phyloP scores from a whole-genome alignment of 495 filamentous ascomycete genomes.

The Trichoderma orchidacearum region DNA sequence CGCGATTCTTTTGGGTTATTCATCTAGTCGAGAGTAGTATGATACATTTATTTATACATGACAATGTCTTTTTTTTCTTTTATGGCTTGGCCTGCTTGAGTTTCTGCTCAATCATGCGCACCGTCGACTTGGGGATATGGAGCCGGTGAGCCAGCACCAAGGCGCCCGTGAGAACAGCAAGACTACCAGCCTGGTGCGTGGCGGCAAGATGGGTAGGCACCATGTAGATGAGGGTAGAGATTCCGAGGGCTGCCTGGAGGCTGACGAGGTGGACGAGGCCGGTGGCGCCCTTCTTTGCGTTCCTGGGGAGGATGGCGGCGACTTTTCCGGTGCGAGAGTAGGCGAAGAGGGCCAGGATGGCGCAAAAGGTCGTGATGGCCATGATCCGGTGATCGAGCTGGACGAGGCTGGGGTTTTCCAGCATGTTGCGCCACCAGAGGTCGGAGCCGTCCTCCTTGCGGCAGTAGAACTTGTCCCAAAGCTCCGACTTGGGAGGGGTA shows the following conservation, averaged over 20 bases:
- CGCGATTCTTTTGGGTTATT: not conserved
- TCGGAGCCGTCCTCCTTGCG: slow-evolving; percentile 62
- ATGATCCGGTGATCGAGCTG: slow-evolving; percentile 93
- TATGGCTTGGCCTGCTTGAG: slow-evolving; percentile 6
- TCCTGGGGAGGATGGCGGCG: slow-evolving; percentile 45
- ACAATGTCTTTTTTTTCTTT: not conserved
- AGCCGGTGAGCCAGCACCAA: slow-evolving; percentile 56
- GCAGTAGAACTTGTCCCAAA: slow-evolving; percentile 77
- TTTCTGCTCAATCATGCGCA: slow-evolving; percentile 29
- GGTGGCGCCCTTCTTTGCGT: slow-evolving; percentile 54
- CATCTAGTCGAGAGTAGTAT: not conserved
- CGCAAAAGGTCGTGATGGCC: slow-evolving; percentile 76
- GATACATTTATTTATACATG: not conserved
- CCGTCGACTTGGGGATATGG: slow-evolving; percentile 32
- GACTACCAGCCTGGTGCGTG: slow-evolving; percentile 80
- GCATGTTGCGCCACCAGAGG: slow-evolving; percentile 88
- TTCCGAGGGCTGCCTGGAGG: slow-evolving; percentile 73
- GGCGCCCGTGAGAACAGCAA: slow-evolving; percentile 72
- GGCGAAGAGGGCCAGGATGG: slow-evolving; percentile 60
- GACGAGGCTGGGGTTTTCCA: slow-evolving; percentile 89
- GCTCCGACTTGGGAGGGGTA: slow-evolving; percentile 65
- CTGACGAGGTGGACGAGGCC: slow-evolving; percentile 74
- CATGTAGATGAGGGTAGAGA: slow-evolving; percentile 82
- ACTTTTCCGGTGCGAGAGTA: slow-evolving; percentile 58
- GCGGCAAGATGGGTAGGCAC: slow-evolving; percentile 82